These are phyloP conservation scores for Creolimax fragrantissima DNA, from an alignment of 78 protist genomes.

Conservation along the genomic window DNA sequence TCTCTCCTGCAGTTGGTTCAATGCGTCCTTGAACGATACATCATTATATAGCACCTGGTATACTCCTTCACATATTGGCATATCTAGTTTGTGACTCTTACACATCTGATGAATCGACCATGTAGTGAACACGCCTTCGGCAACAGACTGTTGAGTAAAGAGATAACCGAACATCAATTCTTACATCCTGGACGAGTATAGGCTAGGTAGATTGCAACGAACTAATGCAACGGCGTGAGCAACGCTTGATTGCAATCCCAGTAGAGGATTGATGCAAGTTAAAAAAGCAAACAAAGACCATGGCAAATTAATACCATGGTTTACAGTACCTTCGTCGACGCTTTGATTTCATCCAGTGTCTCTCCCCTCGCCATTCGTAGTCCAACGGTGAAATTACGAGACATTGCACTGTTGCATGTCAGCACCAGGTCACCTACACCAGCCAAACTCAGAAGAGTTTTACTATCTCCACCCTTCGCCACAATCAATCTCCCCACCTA, in stretches of 20 bases:
- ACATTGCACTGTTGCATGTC: constrained; percentile 37
- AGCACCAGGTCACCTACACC: constrained; percentile 50
- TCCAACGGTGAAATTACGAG: constrained; percentile 40
- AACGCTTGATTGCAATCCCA: too few species aligned
- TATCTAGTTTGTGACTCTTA: background rate
- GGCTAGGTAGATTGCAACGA: too few species aligned
- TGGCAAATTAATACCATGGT: too few species aligned
- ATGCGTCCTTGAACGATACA: background rate
- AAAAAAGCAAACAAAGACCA: too few species aligned
- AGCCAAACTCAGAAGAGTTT: constrained; percentile 30
- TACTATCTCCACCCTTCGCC: constrained; percentile 4
- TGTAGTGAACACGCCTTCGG: constrained; percentile 21
- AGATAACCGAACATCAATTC: too few species aligned
- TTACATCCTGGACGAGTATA: too few species aligned
- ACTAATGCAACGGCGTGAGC: too few species aligned
- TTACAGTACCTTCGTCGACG: constrained; percentile 4
- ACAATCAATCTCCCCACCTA: constrained; percentile 23
- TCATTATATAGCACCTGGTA: background rate
- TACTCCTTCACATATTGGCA: constrained; percentile 8
- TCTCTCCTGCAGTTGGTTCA: background rate
- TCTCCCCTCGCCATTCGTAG: constrained; percentile 39
- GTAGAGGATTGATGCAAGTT: too few species aligned
- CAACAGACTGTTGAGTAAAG: background rate
- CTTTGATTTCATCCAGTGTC: constrained; percentile 35
- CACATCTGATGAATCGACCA: constrained; percentile 14